Conservation (phyloP, 306 rosid genomes). For the Begonia fuchsioides region DNA sequence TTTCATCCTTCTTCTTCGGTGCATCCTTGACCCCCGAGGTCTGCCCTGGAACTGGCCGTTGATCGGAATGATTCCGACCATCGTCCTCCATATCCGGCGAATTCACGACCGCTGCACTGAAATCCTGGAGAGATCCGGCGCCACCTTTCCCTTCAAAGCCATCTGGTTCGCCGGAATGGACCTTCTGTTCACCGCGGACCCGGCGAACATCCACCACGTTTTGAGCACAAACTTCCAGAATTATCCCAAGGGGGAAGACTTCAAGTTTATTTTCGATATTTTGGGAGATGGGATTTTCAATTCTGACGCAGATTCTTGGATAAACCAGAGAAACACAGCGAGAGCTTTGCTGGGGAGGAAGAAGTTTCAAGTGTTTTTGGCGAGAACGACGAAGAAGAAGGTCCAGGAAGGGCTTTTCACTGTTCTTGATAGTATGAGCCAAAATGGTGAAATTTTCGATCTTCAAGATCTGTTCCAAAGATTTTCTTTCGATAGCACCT, state of each 20-base stretch:
- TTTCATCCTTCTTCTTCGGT: neutral
- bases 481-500: conserved; percentile 26
- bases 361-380: conserved; percentile 8
- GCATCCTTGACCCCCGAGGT: neutral
- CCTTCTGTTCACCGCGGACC: conserved; percentile 13
- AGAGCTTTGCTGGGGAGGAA: conserved; percentile 2
- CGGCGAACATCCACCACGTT: conserved; percentile 20
- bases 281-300: conserved; percentile 27
- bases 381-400: conserved; percentile 8
- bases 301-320: conserved; percentile 18
- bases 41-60: conserved; percentile 18
- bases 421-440: neutral
- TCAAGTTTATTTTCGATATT: conserved; percentile 14
- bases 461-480: conserved; percentile 24
- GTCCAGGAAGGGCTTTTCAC: conserved; percentile 9
- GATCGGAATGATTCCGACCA: conserved; percentile 23
- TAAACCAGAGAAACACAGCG: conserved; percentile 9
- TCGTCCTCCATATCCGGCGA: neutral
- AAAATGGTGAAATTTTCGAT: conserved; percentile 12
- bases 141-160: conserved; percentile 14
- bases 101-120: conserved; percentile 9
- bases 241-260: conserved; percentile 15
- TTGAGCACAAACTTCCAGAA: conserved; percentile 15
- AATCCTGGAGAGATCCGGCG: conserved; percentile 1
- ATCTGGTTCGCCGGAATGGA: conserved; percentile 20